Conservation (phyloP, 2,329 filamentous ascomycete genomes). For the Akanthomyces muscarius region DNA sequence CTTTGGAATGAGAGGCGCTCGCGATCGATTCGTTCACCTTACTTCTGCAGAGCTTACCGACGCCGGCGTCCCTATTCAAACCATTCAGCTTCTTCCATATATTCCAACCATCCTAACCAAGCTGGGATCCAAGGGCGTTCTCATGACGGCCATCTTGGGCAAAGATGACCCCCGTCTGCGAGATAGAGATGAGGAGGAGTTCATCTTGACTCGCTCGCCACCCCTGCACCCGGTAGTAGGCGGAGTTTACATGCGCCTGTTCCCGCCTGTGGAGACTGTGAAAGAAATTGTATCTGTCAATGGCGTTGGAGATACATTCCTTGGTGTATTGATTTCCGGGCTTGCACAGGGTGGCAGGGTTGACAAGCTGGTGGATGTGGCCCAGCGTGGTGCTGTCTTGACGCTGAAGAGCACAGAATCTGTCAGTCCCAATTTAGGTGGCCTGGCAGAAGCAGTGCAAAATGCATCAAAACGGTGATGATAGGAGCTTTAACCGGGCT, state of each 20-base stretch:
- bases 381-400: slow-evolving; percentile 75
- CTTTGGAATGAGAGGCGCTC: slow-evolving; percentile 70
- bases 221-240: slow-evolving; percentile 54
- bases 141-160: slow-evolving; percentile 68
- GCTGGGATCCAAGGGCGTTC: slow-evolving; percentile 69
- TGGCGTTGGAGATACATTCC: slow-evolving; percentile 88
- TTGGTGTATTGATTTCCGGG: slow-evolving; percentile 79
- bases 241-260: slow-evolving; percentile 77
- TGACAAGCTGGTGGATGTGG: slow-evolving; percentile 66
- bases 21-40: slow-evolving; percentile 67
- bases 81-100: slow-evolving; percentile 80
- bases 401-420: slow-evolving; percentile 72
- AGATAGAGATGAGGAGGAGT: slow-evolving; percentile 59
- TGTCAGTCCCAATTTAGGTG: slow-evolving; percentile 58
- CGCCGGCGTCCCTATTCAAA: slow-evolving; percentile 76
- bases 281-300: slow-evolving; percentile 82
- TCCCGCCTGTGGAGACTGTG: slow-evolving; percentile 63
- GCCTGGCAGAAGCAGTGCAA: slow-evolving; percentile 39
- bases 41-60: slow-evolving; percentile 67
- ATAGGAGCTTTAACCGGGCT: not conserved
- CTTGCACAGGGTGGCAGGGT: slow-evolving; percentile 57
- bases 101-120: slow-evolving; percentile 84
- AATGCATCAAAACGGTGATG: slow-evolving; percentile 20
- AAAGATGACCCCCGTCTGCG: slow-evolving; percentile 64
- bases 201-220: slow-evolving; percentile 64